A percentile compares a stretch with the other conserved stretches of the same genome.
These are phyloP conservation scores for Gossypium schwendimanii DNA, from an alignment of 441 rosid species.

Conservation along the genomic window DNA sequence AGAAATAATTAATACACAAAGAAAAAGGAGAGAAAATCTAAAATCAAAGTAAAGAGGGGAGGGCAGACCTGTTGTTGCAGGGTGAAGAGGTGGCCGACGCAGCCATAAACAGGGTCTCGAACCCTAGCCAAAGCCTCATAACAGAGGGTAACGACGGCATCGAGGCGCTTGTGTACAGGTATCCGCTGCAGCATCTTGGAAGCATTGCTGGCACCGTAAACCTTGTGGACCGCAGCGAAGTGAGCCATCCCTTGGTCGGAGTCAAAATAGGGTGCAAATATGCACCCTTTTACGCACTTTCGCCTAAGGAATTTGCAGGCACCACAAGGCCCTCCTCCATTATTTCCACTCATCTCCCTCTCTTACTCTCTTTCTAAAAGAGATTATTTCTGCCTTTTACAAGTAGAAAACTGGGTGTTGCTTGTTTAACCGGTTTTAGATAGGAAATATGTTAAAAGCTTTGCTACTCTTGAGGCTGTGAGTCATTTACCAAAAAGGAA, in stretches of 20 bases:
- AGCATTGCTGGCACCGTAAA: constrained; percentile 80
- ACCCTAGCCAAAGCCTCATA: constrained; percentile 69
- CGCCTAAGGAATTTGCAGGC: constrained; percentile 77
- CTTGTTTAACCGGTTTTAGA: background rate
- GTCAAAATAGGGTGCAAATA: constrained; percentile 77
- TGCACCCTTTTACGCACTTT: constrained; percentile 65
- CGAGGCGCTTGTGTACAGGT: constrained; percentile 52
- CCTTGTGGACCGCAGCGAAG: constrained; percentile 75
- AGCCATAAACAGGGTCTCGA: constrained; percentile 72
- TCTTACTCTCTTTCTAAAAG: background rate
- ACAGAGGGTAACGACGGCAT: constrained; percentile 61
- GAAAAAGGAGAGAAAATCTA: background rate
- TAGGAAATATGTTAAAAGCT: background rate
- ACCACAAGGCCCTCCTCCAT: constrained; percentile 67
- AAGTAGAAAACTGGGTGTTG: background rate
- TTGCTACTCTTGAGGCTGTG: constrained; percentile 13
- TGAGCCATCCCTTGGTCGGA: constrained; percentile 65
- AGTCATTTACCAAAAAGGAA: no score
- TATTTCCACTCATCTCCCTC: constrained; percentile 24
- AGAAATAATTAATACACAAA: background rate
- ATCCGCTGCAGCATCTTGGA: constrained; percentile 55
- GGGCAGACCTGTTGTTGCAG: constrained; percentile 64
- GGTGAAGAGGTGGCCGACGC: constrained; percentile 58
- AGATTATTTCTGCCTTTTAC: background rate
- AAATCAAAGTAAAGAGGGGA: background rate